Evolutionary conservation across 345 rosid species (phyloP).

Genomic region (Crucihimalaya himalaica): DNA sequence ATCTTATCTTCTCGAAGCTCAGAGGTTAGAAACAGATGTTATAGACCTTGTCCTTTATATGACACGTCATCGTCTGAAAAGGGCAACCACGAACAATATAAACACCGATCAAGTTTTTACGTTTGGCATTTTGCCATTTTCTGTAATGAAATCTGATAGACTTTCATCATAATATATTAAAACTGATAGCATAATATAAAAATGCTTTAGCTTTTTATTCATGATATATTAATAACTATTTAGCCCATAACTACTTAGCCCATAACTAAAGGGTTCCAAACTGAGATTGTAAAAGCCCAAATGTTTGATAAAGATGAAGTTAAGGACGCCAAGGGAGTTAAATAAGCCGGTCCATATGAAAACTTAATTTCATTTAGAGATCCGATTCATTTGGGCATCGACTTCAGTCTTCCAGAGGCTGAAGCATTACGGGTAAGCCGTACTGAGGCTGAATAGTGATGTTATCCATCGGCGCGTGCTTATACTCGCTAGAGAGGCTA

Average conservation of each 20-base stretch:
- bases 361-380: neutral
- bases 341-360: neutral
- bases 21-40: neutral
- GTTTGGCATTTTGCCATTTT: neutral
- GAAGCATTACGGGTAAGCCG: slow-evolving; percentile 41
- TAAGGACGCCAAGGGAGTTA: neutral
- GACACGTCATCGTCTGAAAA: neutral
- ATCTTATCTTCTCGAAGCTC: slow-evolving; percentile 18
- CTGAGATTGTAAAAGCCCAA: neutral
- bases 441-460: slow-evolving; percentile 38
- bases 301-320: neutral
- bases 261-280: neutral
- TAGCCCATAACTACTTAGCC: neutral
- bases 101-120: neutral
- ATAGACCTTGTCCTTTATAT: neutral
- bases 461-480: slow-evolving; percentile 42
- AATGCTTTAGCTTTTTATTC: neutral
- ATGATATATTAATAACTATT: neutral
- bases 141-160: neutral
- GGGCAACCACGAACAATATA: neutral
- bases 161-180: neutral
- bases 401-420: slow-evolving; percentile 30
- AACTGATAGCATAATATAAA: neutral
- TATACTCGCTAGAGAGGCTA: slow-evolving; percentile 41
- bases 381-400: neutral